Conservation (phyloP, 208 protist genomes). For the Trypanosoma mega region DNA sequence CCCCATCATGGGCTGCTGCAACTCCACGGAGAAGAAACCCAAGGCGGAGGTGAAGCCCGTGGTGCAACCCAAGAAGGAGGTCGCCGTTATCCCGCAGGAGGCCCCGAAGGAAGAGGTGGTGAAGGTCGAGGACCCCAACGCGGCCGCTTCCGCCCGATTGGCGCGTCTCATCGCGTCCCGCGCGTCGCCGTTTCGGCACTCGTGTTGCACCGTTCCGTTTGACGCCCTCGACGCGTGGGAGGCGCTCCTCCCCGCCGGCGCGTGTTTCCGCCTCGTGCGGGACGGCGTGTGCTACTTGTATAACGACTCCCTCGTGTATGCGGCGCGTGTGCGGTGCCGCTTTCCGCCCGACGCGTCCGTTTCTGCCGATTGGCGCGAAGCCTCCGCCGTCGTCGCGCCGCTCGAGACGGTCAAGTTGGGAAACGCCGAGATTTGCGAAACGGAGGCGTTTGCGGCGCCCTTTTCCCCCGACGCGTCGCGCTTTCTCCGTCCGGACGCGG, state of each 20-base stretch:
- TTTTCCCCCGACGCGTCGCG: no score
- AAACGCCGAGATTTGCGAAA: background rate
- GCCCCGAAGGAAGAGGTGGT: conserved; percentile 8
- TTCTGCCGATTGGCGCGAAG: conserved; percentile 31
- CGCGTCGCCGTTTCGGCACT: conserved; percentile 34
- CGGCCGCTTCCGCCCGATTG: no score
- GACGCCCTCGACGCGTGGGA: no score
- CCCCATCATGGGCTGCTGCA: conserved; percentile 61
- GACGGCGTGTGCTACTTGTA: conserved; percentile 58
- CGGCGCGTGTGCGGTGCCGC: conserved; percentile 46
- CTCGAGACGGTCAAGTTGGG: conserved; percentile 42
- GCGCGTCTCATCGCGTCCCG: no score
- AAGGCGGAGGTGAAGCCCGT: conserved; percentile 27
- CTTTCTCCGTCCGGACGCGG: no score
- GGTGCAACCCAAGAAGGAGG: conserved; percentile 1
- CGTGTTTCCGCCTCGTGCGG: conserved; percentile 6
- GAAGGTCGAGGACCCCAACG: conserved; percentile 1
- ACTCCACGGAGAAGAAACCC: conserved; percentile 38
- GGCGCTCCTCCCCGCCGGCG: conserved; percentile 4
- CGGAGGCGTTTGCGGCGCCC: background rate
- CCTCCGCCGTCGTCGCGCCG: conserved; percentile 37
- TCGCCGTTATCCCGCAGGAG: background rate
- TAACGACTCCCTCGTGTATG: conserved; percentile 66
- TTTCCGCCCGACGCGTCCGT: conserved; percentile 4
- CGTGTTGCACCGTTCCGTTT: conserved; percentile 3